These are phyloP conservation scores for Metarhizium humberi DNA, from an alignment of 2,329 filamentous ascomycete species.

Conservation along the genomic window DNA sequence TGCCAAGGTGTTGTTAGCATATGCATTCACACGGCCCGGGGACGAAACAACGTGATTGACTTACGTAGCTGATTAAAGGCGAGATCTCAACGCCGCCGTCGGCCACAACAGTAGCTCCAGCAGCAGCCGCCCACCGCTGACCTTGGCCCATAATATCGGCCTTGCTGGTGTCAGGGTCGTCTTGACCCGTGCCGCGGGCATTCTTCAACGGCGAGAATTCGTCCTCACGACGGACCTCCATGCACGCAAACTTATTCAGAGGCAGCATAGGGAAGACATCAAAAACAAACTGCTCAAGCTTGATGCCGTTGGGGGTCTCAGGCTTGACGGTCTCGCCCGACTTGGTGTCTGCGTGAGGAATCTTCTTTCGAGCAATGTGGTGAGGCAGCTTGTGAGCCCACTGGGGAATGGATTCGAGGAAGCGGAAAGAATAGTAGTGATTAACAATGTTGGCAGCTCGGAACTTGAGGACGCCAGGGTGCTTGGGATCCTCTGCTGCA, in stretches of 20 bases:
- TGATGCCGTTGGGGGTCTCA: conserved; percentile 93
- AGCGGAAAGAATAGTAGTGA: conserved; percentile 96
- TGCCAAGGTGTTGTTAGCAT: conserved; percentile 17
- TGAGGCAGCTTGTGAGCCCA: conserved; percentile 85
- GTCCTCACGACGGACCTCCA: conserved; percentile 94
- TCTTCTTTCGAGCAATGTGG: conserved; percentile 98
- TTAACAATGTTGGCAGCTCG: conserved; percentile 98
- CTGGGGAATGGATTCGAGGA: conserved; percentile 80
- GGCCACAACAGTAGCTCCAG: conserved; percentile 65
- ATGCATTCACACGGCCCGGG: neutral
- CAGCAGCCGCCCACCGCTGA: conserved; percentile 71
- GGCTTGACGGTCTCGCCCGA: conserved; percentile 79
- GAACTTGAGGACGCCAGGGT: conserved; percentile 81
- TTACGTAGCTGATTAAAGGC: conserved; percentile 89
- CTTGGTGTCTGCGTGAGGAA: conserved; percentile 70
- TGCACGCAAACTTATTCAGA: conserved; percentile 83
- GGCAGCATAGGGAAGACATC: conserved; percentile 89
- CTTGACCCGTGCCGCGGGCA: conserved; percentile 70
- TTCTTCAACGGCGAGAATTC: conserved; percentile 99
- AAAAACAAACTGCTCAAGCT: conserved; percentile 98
- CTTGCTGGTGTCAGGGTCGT: conserved; percentile 90
- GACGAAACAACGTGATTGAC: conserved; percentile 27
- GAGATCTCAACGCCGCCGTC: conserved; percentile 77
- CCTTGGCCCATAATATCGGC: conserved; percentile 86
- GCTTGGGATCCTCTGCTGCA: conserved; percentile 75